Evolutionary conservation across 208 protist species (phyloP).

Genomic region (Crithidia brevicula): DNA sequence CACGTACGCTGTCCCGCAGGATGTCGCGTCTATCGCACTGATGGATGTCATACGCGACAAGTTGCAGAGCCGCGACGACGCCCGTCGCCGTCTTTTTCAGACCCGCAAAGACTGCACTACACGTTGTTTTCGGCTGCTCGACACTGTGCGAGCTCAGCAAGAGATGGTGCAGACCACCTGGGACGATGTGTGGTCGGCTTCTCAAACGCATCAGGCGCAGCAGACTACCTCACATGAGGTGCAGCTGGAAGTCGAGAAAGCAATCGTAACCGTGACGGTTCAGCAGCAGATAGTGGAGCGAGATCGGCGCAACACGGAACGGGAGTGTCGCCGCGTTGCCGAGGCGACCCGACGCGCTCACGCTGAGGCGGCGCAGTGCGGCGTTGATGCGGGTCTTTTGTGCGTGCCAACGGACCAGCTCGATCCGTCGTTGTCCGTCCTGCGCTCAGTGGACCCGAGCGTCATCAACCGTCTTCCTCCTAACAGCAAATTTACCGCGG

Average conservation of each 20-base stretch:
- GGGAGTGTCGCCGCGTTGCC: constrained; percentile 16
- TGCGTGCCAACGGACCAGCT: constrained; percentile 8
- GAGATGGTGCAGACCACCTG: constrained; percentile 11
- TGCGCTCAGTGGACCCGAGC: constrained; percentile 12
- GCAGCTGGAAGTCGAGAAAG: constrained; percentile 18
- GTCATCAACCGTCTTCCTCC: background rate
- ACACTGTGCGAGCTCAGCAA: constrained; percentile 22
- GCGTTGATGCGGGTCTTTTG: constrained; percentile 1
- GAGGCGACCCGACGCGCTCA: constrained; percentile 6
- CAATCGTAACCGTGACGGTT: constrained; percentile 4
- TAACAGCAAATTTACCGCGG: constrained; percentile 17
- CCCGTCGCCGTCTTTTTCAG: constrained; percentile 13
- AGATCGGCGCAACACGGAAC: constrained; percentile 16
- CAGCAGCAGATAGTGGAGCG: constrained; percentile 22
- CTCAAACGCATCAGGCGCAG: constrained; percentile 18
- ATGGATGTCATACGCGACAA: constrained; percentile 38
- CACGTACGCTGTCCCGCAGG: constrained; percentile 43
- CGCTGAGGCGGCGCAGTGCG: constrained; percentile 15
- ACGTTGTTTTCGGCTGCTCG: constrained; percentile 32
- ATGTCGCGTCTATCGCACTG: constrained; percentile 35
- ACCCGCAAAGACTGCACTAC: constrained; percentile 32
- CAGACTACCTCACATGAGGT: constrained; percentile 15
- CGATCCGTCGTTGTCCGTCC: background rate
- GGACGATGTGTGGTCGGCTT: constrained; percentile 16
- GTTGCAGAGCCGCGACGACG: constrained; percentile 34